These are phyloP conservation scores for Silene vulgaris DNA, from an alignment of 179 eudicot genomes.

Conservation along the genomic window DNA sequence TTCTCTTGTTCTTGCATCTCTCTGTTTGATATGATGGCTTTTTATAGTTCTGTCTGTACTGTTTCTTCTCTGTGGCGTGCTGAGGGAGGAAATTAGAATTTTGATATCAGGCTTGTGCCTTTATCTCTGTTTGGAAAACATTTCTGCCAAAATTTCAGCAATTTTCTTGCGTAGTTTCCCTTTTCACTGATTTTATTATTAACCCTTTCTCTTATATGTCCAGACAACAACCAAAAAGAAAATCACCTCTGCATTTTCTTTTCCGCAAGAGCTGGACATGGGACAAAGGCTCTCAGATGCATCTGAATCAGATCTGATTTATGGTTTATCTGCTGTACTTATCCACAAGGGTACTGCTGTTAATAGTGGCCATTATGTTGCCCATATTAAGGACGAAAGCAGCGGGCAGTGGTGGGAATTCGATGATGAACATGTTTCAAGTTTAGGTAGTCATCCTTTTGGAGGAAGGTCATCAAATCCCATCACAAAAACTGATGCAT, in stretches of 20 bases:
- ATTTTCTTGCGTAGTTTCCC: background rate
- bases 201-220: conserved; percentile 23
- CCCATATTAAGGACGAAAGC: conserved; percentile 79
- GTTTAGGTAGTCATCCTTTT: conserved; percentile 79
- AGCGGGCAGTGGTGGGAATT: conserved; percentile 97
- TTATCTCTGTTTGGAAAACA: background rate
- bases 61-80: background rate
- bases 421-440: conserved; percentile 91
- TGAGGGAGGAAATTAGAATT: background rate
- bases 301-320: conserved; percentile 46
- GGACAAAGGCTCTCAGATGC: conserved; percentile 55
- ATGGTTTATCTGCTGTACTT: conserved; percentile 85
- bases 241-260: conserved; percentile 79
- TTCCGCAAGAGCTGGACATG: conserved; percentile 85
- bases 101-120: background rate
- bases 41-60: background rate
- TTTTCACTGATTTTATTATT: background rate
- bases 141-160: conserved; percentile 4
- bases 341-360: conserved; percentile 97
- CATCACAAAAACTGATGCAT: conserved; percentile 40
- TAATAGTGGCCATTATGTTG: conserved; percentile 93
- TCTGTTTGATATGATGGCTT: background rate
- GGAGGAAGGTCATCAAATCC: conserved; percentile 57
- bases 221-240: conserved; percentile 93
- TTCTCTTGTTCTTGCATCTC: background rate